phyloP scores from a whole-genome alignment of 2,329 filamentous ascomycete genomes.

The Colletotrichum coccodes region DNA sequence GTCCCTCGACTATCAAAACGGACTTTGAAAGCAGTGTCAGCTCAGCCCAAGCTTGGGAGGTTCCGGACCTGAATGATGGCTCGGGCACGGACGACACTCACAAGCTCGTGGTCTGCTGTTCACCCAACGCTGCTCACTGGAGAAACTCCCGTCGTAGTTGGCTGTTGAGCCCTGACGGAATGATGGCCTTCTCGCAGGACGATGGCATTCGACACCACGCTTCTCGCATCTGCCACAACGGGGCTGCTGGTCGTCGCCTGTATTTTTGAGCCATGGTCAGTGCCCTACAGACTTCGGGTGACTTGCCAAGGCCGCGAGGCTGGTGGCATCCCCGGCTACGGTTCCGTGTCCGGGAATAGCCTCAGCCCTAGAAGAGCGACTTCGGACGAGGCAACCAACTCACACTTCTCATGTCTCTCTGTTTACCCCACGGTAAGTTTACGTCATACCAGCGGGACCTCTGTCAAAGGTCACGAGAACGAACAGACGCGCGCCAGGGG shows the following conservation, averaged over 20 bases:
- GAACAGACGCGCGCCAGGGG: not conserved
- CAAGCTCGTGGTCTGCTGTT: constrained; percentile 46
- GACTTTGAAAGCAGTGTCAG: not conserved
- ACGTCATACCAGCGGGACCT: constrained; percentile 2
- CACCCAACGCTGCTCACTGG: constrained; percentile 49
- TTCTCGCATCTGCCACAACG: constrained; percentile 46
- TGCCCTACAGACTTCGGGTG: no score
- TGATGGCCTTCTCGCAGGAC: constrained; percentile 46
- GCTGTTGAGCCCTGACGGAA: constrained; percentile 48
- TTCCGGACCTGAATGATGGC: not conserved
- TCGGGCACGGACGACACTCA: constrained; percentile 34
- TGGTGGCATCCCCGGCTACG: not conserved
- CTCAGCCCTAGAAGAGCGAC: not conserved
- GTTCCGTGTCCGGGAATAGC: not conserved
- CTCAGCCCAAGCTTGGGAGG: no score
- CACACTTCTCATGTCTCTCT: constrained; percentile 41
- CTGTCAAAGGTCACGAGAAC: not conserved
- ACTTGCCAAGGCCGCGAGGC: not conserved
- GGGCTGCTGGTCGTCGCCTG: constrained; percentile 51
- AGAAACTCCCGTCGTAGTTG: constrained; percentile 37
- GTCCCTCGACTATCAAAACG: constrained; percentile 13
- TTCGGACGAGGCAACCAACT: constrained; percentile 1
- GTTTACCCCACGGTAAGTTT: not conserved
- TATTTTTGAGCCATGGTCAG: not conserved
- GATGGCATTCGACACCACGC: constrained; percentile 45